Percentiles rank a stretch among this genome's conserved stretches.
These are phyloP conservation scores for Rhizodiscina lignyota DNA, from an alignment of 495 filamentous ascomycete genomes.

Conservation along the genomic window DNA sequence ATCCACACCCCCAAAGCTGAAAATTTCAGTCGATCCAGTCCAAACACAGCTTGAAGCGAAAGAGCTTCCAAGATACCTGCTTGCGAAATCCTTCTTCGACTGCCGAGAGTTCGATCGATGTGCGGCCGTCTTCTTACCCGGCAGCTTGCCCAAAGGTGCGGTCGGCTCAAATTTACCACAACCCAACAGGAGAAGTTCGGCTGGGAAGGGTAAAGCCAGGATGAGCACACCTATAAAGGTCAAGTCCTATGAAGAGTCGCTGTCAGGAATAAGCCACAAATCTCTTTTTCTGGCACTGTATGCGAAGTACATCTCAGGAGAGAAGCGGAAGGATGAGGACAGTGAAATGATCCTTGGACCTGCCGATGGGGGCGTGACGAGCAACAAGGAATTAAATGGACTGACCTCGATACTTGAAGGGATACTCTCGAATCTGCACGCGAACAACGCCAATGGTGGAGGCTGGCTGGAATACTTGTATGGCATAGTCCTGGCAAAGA, in stretches of 20 bases:
- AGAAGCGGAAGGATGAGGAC: conserved; percentile 92
- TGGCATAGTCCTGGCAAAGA: conserved; percentile 75
- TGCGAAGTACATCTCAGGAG: conserved; percentile 79
- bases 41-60: conserved; percentile 48
- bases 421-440: conserved; percentile 51
- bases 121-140: conserved; percentile 73
- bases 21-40: too few species aligned
- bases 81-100: conserved; percentile 93
- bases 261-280: conserved; percentile 61
- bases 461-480: conserved; percentile 96
- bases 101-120: conserved; percentile 92
- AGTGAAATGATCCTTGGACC: conserved; percentile 96
- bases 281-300: conserved; percentile 88
- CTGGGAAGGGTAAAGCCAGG: conserved; percentile 38
- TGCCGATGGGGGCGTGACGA: conserved; percentile 62
- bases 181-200: conserved; percentile 21
- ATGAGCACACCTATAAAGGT: conserved; percentile 13
- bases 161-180: conserved; percentile 27
- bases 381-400: conserved; percentile 65
- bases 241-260: conserved; percentile 22
- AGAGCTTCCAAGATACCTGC: conserved; percentile 67
- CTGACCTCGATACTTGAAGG: conserved; percentile 59
- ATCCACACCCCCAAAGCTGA: too few species aligned
- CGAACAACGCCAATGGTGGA: conserved; percentile 38
- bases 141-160: conserved; percentile 46